phyloP scores from a whole-genome alignment of 495 filamentous ascomycete species.

The Penicillium lividum region DNA sequence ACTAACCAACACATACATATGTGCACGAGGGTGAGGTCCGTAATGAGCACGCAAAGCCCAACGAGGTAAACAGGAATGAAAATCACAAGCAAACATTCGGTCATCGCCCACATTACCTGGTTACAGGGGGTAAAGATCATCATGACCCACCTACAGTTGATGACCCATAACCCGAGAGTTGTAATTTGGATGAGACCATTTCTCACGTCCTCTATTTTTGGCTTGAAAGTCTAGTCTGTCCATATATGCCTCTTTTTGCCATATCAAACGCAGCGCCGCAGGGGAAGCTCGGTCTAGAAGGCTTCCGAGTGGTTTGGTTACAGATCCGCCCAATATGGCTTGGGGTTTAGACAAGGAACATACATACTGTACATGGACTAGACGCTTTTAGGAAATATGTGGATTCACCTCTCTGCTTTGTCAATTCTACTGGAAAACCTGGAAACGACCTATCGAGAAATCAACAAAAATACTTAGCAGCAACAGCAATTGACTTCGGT shows the following conservation, averaged over 20 bases:
- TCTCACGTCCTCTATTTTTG: constrained; percentile 11
- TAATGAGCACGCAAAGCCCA: constrained; percentile 12
- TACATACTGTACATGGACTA: constrained; percentile 6
- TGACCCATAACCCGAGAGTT: constrained; percentile 1
- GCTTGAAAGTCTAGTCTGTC: not conserved
- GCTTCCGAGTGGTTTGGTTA: constrained; percentile 19
- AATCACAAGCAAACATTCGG: constrained; percentile 17
- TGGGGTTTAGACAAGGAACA: constrained; percentile 19
- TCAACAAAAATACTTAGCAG: not conserved
- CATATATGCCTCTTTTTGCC: not conserved
- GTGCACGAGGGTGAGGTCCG: constrained; percentile 6
- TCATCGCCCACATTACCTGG: constrained; percentile 14
- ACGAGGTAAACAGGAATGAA: constrained; percentile 11
- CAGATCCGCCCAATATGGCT: constrained; percentile 10
- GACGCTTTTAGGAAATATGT: constrained; percentile 11
- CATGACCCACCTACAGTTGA: constrained; percentile 13
- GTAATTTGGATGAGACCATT: constrained; percentile 1
- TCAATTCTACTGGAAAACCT: not conserved
- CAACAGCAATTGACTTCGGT: not conserved
- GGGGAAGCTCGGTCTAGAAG: not conserved
- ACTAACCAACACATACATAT: not conserved
- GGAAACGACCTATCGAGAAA: not conserved
- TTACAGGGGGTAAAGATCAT: constrained; percentile 21
- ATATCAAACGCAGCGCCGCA: constrained; percentile 3
- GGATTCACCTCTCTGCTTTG: not conserved